Conservation (phyloP, 2,329 filamentous ascomycete genomes). For the Thelonectria discophora region DNA sequence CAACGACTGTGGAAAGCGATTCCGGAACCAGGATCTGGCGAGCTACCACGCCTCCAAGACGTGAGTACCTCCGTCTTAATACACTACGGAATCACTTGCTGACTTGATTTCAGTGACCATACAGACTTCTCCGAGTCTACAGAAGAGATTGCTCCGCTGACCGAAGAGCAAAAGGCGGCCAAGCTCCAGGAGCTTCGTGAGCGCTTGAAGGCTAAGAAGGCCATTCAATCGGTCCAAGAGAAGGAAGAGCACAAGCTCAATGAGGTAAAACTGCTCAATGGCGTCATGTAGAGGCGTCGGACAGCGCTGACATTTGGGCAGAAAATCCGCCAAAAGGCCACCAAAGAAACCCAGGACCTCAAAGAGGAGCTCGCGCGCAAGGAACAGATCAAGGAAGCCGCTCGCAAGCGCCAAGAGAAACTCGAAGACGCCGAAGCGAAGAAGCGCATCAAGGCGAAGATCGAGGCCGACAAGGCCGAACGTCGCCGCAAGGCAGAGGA, state of each 20-base stretch:
- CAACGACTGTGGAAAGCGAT: conserved; percentile 94
- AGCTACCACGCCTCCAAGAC: conserved; percentile 93
- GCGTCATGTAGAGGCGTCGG: background rate
- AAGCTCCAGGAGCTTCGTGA: conserved; percentile 78
- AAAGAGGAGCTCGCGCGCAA: conserved; percentile 91
- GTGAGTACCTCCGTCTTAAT: conserved; percentile 49
- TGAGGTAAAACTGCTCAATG: conserved; percentile 64
- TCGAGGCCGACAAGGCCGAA: conserved; percentile 93
- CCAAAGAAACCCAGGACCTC: conserved; percentile 84
- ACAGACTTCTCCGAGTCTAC: conserved; percentile 92
- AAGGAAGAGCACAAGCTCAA: conserved; percentile 86
- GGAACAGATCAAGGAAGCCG: conserved; percentile 91
- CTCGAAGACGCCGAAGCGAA: conserved; percentile 84
- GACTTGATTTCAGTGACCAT: conserved; percentile 68
- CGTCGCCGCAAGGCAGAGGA: conserved; percentile 84
- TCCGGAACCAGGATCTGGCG: conserved; percentile 81
- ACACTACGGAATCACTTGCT: background rate
- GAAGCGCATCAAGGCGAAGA: conserved; percentile 89
- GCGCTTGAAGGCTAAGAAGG: conserved; percentile 77
- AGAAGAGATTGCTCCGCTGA: conserved; percentile 89
- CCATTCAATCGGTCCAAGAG: conserved; percentile 73
- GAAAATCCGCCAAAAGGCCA: conserved; percentile 84
- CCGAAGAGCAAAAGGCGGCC: conserved; percentile 89
- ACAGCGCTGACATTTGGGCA: conserved; percentile 39
- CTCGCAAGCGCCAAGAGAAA: conserved; percentile 88